Evolutionary conservation across 805 yeast genomes (phyloP).

Genomic region (Metschnikowia reukaufii): DNA sequence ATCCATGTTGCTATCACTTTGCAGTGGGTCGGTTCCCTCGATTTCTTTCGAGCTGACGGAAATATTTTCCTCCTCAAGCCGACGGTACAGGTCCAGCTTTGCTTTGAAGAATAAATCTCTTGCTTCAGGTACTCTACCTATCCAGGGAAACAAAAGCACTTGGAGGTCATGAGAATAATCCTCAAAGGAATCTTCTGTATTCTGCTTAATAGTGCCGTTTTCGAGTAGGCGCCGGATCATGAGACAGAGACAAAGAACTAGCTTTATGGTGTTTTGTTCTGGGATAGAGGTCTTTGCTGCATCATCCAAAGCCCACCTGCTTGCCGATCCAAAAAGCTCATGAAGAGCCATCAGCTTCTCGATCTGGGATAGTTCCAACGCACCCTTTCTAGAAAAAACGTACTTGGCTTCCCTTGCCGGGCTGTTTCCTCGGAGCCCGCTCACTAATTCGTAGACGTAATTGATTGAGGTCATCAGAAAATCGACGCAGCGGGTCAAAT

Average conservation of each 20-base stretch:
- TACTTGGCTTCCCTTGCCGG: slow-evolving; percentile 24
- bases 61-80: neutral
- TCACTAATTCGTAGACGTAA: slow-evolving; percentile 60
- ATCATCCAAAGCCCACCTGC: slow-evolving; percentile 33
- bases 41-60: neutral
- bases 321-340: slow-evolving; percentile 60
- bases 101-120: slow-evolving; percentile 51
- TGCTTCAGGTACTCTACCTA: slow-evolving; percentile 62
- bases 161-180: slow-evolving; percentile 63
- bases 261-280: slow-evolving; percentile 32
- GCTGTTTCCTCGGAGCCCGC: slow-evolving; percentile 54
- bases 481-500: slow-evolving; percentile 57
- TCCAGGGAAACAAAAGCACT: slow-evolving; percentile 62
- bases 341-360: slow-evolving; percentile 69
- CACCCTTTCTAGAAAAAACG: slow-evolving; percentile 58
- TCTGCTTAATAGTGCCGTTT: slow-evolving; percentile 43
- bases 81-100: slow-evolving; percentile 20
- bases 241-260: slow-evolving; percentile 56
- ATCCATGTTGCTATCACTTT: neutral
- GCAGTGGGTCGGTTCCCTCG: neutral
- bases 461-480: slow-evolving; percentile 56
- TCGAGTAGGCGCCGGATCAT: slow-evolving; percentile 57
- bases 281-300: slow-evolving; percentile 16
- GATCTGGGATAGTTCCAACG: slow-evolving; percentile 51
- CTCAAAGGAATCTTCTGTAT: slow-evolving; percentile 31